Conservation (phyloP, 352 stramenopile genomes). For the Globisporangium viniferum region DNA sequence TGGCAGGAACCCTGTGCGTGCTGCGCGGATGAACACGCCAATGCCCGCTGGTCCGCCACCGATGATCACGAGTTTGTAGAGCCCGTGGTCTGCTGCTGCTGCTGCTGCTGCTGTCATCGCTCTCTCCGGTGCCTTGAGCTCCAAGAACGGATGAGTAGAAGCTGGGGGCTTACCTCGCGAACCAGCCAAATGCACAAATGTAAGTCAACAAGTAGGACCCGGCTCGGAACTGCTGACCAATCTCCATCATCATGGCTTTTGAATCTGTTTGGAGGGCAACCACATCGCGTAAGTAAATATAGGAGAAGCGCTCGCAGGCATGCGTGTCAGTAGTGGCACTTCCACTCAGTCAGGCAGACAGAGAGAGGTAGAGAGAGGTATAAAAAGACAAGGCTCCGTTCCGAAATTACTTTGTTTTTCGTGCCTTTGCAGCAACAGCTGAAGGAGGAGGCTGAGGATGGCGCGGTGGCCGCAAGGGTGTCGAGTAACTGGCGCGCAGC, state of each 20-base stretch:
- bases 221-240: too few relatives aligned
- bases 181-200: too few relatives aligned
- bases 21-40: conserved; percentile 73
- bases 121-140: not conserved
- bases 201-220: too few relatives aligned
- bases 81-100: conserved; percentile 14
- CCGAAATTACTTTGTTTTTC: conserved; percentile 16
- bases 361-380: not conserved
- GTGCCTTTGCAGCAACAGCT: conserved; percentile 15
- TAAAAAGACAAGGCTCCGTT: conserved; percentile 8
- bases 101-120: not conserved
- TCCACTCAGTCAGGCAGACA: too few relatives aligned
- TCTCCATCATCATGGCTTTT: not conserved
- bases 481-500: conserved; percentile 77
- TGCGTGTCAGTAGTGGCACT: not conserved
- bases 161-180: too few relatives aligned
- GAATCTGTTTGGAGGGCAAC: not conserved
- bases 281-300: conserved; percentile 9
- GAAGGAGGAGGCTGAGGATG: conserved; percentile 24
- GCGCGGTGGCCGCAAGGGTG: conserved; percentile 28
- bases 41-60: conserved; percentile 68
- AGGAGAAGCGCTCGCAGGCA: not conserved
- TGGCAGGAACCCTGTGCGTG: conserved; percentile 51
- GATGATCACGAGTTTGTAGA: conserved; percentile 76
- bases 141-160: not conserved